Conservation (phyloP, 441 rosid genomes). For the Capsella rubella region DNA sequence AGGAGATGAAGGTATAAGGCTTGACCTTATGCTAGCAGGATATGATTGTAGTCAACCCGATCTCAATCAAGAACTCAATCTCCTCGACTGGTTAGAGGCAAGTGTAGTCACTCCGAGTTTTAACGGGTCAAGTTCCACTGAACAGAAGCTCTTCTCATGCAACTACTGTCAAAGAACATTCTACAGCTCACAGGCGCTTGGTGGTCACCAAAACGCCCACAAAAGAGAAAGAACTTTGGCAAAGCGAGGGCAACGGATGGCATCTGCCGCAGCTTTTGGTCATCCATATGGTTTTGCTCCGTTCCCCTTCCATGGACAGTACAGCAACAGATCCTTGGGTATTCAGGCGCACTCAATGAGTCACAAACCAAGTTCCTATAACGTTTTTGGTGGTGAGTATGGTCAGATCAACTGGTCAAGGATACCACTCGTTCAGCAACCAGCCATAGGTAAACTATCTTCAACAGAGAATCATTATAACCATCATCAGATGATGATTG, state of each 20-base stretch:
- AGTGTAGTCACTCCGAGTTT: slow-evolving; percentile 33
- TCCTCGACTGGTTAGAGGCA: slow-evolving; percentile 53
- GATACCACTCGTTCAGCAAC: slow-evolving; percentile 56
- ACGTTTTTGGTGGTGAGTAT: slow-evolving; percentile 48
- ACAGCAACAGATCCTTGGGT: slow-evolving; percentile 60
- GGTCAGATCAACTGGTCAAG: slow-evolving; percentile 52
- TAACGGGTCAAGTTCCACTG: slow-evolving; percentile 35
- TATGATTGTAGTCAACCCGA: slow-evolving; percentile 44
- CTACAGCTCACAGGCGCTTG: slow-evolving; percentile 82
- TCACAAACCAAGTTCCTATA: slow-evolving; percentile 56
- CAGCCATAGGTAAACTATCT: slow-evolving; percentile 59
- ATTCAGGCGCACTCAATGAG: slow-evolving; percentile 69
- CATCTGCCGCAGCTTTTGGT: slow-evolving; percentile 54
- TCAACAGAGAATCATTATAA: slow-evolving; percentile 46
- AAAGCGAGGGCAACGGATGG: slow-evolving; percentile 62
- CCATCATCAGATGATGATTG: slow-evolving; percentile 30
- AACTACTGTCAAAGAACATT: slow-evolving; percentile 80
- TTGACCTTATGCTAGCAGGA: slow-evolving; percentile 52
- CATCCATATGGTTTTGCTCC: slow-evolving; percentile 60
- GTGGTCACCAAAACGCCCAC: slow-evolving; percentile 90
- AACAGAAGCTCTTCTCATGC: slow-evolving; percentile 71
- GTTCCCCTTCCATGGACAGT: slow-evolving; percentile 57
- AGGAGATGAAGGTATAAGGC: slow-evolving; percentile 34
- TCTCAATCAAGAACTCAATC: slow-evolving; percentile 65
- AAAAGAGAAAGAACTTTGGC: slow-evolving; percentile 78